Percentiles rank a stretch among this genome's conserved stretches.
Conservation (phyloP, 2,329 filamentous ascomycete genomes). For the Epichloe brachyelytri region DNA sequence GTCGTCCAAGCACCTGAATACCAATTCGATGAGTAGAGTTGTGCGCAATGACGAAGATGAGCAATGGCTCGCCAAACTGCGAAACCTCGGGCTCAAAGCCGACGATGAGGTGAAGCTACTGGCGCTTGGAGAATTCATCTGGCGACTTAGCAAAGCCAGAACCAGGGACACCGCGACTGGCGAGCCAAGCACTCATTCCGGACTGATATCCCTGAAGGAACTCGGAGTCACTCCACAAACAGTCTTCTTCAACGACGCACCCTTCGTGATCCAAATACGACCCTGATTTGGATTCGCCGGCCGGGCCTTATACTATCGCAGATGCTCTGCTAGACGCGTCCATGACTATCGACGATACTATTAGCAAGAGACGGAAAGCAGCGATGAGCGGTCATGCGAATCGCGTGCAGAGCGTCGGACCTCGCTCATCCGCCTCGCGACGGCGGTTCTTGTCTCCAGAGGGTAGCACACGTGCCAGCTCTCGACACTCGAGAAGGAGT, state of each 20-base stretch:
- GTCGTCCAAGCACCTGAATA: slow-evolving; percentile 41
- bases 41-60: slow-evolving; percentile 85
- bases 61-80: slow-evolving; percentile 74
- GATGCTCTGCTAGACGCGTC: slow-evolving; percentile 88
- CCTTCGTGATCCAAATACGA: slow-evolving; percentile 31
- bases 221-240: slow-evolving; percentile 74
- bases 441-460: slow-evolving; percentile 21
- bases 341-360: slow-evolving; percentile 65
- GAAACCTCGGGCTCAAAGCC: slow-evolving; percentile 65
- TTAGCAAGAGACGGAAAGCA: slow-evolving; percentile 38
- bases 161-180: slow-evolving; percentile 33
- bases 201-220: slow-evolving; percentile 57
- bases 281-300: slow-evolving; percentile 18
- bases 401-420: slow-evolving; percentile 25
- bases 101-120: slow-evolving; percentile 89
- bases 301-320: slow-evolving; percentile 61
- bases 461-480: slow-evolving; percentile 17
- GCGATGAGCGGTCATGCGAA: slow-evolving; percentile 38
- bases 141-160: slow-evolving; percentile 66
- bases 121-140: slow-evolving; percentile 79
- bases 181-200: slow-evolving; percentile 20
- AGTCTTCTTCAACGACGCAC: slow-evolving; percentile 78
- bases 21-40: slow-evolving; percentile 47
- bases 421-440: slow-evolving; percentile 12
- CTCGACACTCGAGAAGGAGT: slow-evolving; percentile 25